Base-by-base conservation (phyloP, 2,329 filamentous ascomycete species). In the Fusarium palustre region DNA sequence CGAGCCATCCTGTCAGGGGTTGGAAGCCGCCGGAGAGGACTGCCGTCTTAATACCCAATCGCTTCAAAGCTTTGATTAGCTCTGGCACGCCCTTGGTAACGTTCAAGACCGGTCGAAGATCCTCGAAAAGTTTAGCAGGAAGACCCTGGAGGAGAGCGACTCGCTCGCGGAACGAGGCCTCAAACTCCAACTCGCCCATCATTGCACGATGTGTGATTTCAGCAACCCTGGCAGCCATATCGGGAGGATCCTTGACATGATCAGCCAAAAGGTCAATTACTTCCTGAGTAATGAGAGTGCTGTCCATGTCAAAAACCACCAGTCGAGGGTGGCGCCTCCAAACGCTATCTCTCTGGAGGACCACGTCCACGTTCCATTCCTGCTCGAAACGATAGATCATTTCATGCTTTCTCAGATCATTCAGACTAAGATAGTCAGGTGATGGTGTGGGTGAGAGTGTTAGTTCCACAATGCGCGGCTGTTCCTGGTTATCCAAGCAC, bases 231-330 rank as follows among this genome's bases (percentile, higher is more conserved):
- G 89, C 89, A 73, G 93, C 89, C n/a, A 97, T 87, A 54, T 93
- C 92, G 3, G 87, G 81, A 76, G 86, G 82, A 80, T 92, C 82
- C 48, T 81, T 84, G 74, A 97, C 88, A 38, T 91, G 91, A 55
- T 91, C 90, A 6, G 96, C 96, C 59, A 99, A 90, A 75, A 98
- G 90, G 79, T 99, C 96, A 77, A 99, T 98, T 64, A 97, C 94
- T 82, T 99, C 96, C 79, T 99, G 94, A 55, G 95, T 92, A 78
- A 99, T 98, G 64, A 99, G 87, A 0, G 96, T 99, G 79, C 92
- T 96, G 82, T 99, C 96, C 96, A 99, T 99, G 79, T 99, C 96
- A 76, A 99, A 99, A 33, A 97, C 93, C 5, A 95, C 94, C 13
- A 98, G 85, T 11, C 95, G 88, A 70, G 94, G 94, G 79, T 97